Conservation (phyloP, 2,329 filamentous ascomycete species). For the Coleophoma crateriformis region DNA sequence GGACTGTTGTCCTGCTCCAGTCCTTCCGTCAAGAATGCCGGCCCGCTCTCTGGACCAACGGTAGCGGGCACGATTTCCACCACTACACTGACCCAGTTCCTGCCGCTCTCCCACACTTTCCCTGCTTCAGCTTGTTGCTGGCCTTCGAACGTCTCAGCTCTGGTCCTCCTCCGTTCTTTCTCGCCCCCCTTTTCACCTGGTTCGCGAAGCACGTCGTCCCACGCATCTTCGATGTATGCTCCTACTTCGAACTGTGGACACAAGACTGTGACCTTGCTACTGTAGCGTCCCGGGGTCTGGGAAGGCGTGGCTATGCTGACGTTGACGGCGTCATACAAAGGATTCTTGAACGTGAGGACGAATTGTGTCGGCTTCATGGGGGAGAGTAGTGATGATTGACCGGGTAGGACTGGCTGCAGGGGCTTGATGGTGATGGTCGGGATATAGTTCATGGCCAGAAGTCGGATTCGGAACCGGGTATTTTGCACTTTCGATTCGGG, state of each 20-base stretch:
- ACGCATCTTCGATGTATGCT: constrained; percentile 78
- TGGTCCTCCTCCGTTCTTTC: constrained; percentile 31
- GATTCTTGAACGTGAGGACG: constrained; percentile 86
- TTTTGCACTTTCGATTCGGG: constrained; percentile 87
- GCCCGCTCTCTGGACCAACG: constrained; percentile 21
- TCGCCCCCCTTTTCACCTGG: constrained; percentile 30
- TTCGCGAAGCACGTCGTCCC: constrained; percentile 73
- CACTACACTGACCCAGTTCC: constrained; percentile 93
- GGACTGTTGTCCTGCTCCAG: constrained; percentile 35
- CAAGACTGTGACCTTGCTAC: constrained; percentile 79
- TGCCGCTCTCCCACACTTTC: constrained; percentile 91
- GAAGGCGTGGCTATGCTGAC: constrained; percentile 83
- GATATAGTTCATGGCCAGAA: constrained; percentile 84
- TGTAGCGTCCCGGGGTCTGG: constrained; percentile 69
- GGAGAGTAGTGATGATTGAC: constrained; percentile 24
- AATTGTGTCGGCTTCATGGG: constrained; percentile 61
- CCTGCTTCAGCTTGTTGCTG: constrained; percentile 69
- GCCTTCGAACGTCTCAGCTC: constrained; percentile 28
- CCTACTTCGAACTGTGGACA: constrained; percentile 94
- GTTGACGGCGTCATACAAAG: constrained; percentile 84
- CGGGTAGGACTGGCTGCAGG: constrained; percentile 33
- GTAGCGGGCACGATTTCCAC: constrained; percentile 76
- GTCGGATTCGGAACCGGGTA: constrained; percentile 85
- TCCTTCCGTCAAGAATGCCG: constrained; percentile 18
- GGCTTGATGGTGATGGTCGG: constrained; percentile 73